Conservation (phyloP, 495 filamentous ascomycete species). For the Daldinia caldariorum region DNA sequence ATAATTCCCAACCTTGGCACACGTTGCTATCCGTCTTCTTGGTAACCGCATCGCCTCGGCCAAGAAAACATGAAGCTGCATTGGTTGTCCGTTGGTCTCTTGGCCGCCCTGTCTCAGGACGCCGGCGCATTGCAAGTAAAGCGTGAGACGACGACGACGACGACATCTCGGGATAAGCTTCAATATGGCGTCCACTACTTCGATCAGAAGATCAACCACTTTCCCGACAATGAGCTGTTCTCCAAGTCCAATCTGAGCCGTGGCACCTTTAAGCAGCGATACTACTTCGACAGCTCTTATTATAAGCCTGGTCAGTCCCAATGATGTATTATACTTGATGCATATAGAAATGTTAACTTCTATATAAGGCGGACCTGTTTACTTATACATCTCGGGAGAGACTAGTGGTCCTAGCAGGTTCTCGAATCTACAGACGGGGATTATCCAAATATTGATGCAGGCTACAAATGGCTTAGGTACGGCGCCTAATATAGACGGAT, state of each 20-base stretch:
- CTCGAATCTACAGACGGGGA: slow-evolving; percentile 50
- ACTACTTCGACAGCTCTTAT: slow-evolving; percentile 58
- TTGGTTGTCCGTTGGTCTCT: slow-evolving; percentile 29
- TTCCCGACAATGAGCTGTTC: slow-evolving; percentile 49
- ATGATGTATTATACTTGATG: neutral
- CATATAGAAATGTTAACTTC: slow-evolving; percentile 18
- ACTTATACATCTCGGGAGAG: slow-evolving; percentile 59
- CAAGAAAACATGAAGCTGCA: slow-evolving; percentile 25
- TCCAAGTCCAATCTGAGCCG: slow-evolving; percentile 48
- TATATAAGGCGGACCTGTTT: slow-evolving; percentile 54
- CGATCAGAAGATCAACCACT: slow-evolving; percentile 54
- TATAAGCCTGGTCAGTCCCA: slow-evolving; percentile 52
- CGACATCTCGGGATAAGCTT: slow-evolving; percentile 27
- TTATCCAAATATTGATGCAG: slow-evolving; percentile 60
- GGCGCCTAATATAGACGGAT: neutral
- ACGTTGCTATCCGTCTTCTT: neutral
- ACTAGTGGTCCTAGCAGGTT: slow-evolving; percentile 49
- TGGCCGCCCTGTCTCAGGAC: slow-evolving; percentile 25
- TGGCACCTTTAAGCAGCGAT: slow-evolving; percentile 57
- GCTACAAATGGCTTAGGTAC: slow-evolving; percentile 55
- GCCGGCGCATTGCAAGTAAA: slow-evolving; percentile 21
- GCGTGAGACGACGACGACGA: slow-evolving; percentile 10
- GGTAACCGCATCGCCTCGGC: slow-evolving; percentile 2
- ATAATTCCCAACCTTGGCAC: slow-evolving; percentile 13
- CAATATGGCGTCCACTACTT: slow-evolving; percentile 43